Base-by-base conservation (phyloP, 768 basidiomycete species). In the Suillus placidus region DNA sequence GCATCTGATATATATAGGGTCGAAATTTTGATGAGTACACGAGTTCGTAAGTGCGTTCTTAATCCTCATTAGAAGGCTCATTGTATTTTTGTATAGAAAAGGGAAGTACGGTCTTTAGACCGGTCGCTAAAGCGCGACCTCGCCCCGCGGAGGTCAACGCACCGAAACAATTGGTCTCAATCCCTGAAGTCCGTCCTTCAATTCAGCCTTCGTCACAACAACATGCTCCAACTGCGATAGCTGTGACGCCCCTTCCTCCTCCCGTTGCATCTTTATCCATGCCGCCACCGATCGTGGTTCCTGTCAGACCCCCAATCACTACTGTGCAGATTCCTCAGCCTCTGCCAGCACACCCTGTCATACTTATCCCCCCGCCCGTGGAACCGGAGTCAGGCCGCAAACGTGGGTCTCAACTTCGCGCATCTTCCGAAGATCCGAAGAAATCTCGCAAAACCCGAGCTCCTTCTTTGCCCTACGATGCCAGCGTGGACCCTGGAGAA, bases 61-160 rank as follows among this genome's bases (percentile, higher is more conserved):
- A 23, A 20, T 47, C 52, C 55, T 37, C 38, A 32, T 42, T 56
- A 32, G 8, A n/a, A 61, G 55, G 9, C 35, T 63, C 40, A 35
- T 64, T n/a, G 55, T 51, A 62, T n/a, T 63, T 69, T 61, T 47
- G 58, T 34, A 62, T 69, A 93, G 91, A 92, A 73, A 93, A 93
- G 73, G 91, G 91, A 18, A 81, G 84, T 9, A 83, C 87, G 6
- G 74, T 91, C 62, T 93, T 93, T 70, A 85, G 83, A 71, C 91
- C 91, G n/a, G 81, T 90, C 4, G 80, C 78, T 16, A 89, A 87
- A 72, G 76, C 84, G 10, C 81, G 89, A 56, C 70, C 82, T 16
- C 86, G 88, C 34, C 71, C 78, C 12, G 51, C 68, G 14, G 74
- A 79, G 62, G 71, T 38, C 64, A 61, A 16, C 32, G n/a, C 56